Percentiles rank a stretch among this genome's conserved stretches.
Conservation (phyloP, 495 filamentous ascomycete species). For the Tuber indicum region DNA sequence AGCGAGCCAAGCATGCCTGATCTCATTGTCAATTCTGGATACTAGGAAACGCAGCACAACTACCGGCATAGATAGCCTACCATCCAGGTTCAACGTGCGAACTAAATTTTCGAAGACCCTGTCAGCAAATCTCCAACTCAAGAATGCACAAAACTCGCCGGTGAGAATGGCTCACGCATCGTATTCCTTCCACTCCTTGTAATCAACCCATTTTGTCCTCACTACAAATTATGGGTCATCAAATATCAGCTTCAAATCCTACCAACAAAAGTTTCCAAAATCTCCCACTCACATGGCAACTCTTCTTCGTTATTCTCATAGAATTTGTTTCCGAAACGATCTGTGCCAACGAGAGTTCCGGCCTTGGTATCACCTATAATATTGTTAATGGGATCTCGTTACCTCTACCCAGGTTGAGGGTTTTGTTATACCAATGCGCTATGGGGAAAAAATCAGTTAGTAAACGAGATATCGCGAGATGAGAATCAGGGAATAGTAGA, state of each 20-base stretch:
- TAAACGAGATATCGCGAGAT: not conserved
- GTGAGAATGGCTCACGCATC: conserved; percentile 58
- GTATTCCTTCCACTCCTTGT: conserved; percentile 70
- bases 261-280: not conserved
- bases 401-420: not conserved
- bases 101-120: conserved; percentile 41
- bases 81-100: conserved; percentile 92
- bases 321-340: conserved; percentile 94
- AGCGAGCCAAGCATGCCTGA: conserved; percentile 92
- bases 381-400: conserved; percentile 14
- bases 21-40: conserved; percentile 4
- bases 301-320: conserved; percentile 91
- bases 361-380: conserved; percentile 88
- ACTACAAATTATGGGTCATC: conserved; percentile 50
- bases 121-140: conserved; percentile 5
- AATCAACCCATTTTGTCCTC: conserved; percentile 96
- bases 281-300: conserved; percentile 66
- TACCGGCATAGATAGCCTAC: conserved; percentile 44
- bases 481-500: conserved; percentile 7
- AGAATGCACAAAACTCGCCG: not conserved
- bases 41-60: conserved; percentile 4
- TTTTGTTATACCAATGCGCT: conserved; percentile 35
- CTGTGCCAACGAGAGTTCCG: conserved; percentile 74
- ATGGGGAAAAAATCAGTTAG: conserved; percentile 13
- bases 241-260: not conserved